Evolutionary conservation across 257 asterid species (phyloP).

Genomic region (Henckelia pumila): DNA sequence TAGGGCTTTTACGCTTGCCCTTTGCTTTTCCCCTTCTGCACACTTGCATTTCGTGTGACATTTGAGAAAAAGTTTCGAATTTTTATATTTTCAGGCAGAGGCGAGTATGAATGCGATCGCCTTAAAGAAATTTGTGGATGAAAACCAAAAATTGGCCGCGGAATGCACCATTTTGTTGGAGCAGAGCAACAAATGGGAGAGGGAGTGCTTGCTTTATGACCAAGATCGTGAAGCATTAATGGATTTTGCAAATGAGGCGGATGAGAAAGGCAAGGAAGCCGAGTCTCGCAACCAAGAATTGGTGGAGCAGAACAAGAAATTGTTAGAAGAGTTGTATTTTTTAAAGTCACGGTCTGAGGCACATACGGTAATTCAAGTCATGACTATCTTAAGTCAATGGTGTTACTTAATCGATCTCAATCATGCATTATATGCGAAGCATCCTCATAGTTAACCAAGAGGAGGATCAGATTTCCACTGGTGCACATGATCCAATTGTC

Average conservation of each 20-base stretch:
- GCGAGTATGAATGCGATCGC: constrained; percentile 89
- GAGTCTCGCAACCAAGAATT: constrained; percentile 54
- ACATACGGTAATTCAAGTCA: constrained; percentile 44
- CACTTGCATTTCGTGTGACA: background rate
- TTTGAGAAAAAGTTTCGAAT: background rate
- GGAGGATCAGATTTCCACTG: background rate
- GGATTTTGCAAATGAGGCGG: constrained; percentile 97
- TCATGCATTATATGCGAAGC: background rate
- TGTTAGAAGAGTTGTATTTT: constrained; percentile 55
- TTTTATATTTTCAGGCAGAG: constrained; percentile 55
- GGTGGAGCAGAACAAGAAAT: constrained; percentile 58
- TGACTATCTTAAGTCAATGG: background rate
- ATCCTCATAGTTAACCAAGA: background rate
- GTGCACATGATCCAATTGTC: background rate
- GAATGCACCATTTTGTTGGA: constrained; percentile 73
- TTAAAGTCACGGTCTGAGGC: constrained; percentile 39
- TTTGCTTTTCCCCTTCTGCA: background rate
- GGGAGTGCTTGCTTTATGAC: constrained; percentile 84
- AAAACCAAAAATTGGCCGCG: constrained; percentile 76
- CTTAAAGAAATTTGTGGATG: constrained; percentile 88
- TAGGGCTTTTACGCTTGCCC: background rate
- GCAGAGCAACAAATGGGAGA: constrained; percentile 81
- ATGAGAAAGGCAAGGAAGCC: constrained; percentile 81
- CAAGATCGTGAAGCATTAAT: constrained; percentile 87
- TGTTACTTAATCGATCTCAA: constrained; percentile 6